A percentile compares a stretch with the other conserved stretches of the same genome.
Conservation (phyloP, 176 grass and related monocot genomes). For the Avena insularis region DNA sequence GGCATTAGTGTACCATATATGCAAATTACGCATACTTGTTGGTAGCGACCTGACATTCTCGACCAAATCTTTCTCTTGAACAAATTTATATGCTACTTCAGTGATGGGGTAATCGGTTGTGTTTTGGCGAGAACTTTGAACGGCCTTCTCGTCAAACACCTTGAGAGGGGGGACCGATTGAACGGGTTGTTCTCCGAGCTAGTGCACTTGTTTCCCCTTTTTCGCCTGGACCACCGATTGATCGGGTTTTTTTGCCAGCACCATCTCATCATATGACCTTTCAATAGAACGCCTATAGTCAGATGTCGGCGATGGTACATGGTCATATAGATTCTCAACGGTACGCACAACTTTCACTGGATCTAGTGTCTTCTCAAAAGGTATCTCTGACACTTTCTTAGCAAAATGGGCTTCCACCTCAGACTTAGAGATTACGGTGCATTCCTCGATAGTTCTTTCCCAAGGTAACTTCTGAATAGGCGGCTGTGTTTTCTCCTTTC, state of each 20-base stretch:
- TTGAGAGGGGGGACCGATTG: background rate
- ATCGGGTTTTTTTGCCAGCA: too few species aligned
- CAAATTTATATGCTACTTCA: too few species aligned
- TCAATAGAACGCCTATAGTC: background rate
- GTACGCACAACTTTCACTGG: background rate
- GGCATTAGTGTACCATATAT: too few species aligned
- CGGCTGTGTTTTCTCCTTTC: background rate
- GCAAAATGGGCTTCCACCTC: background rate
- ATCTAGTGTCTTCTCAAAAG: background rate
- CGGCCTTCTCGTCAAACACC: background rate
- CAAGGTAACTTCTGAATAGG: background rate
- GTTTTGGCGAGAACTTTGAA: background rate
- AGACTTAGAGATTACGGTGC: accelerated
- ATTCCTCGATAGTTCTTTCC: background rate
- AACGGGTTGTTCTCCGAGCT: background rate
- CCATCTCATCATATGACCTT: background rate
- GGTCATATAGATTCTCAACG: background rate
- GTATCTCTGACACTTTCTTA: background rate
- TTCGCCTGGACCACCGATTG: too few species aligned
- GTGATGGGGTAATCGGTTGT: background rate
- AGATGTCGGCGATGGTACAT: background rate
- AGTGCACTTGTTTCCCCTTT: background rate
- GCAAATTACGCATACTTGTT: too few species aligned
- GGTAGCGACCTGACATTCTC: too few species aligned
- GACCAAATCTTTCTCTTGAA: too few species aligned